These are phyloP conservation scores for Sonneratia alba DNA, from an alignment of 345 rosid genomes.

Conservation along the genomic window DNA sequence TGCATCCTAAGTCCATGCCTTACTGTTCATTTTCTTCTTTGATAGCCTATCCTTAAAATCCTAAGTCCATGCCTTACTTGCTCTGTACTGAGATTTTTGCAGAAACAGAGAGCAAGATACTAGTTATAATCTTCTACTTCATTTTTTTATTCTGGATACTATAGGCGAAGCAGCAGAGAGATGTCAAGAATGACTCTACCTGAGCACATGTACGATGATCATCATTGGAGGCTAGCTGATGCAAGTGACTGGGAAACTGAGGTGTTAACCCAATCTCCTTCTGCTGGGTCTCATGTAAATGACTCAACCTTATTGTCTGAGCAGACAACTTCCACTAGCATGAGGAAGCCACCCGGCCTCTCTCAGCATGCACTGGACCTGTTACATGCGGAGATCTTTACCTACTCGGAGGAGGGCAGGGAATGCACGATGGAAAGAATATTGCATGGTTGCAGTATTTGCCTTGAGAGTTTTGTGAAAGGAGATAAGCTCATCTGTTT, in stretches of 20 bases:
- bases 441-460: slow-evolving; percentile 58
- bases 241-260: slow-evolving; percentile 35
- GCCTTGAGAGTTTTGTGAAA: slow-evolving; percentile 66
- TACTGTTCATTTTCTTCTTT: not conserved
- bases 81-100: not conserved
- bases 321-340: slow-evolving; percentile 17
- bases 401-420: slow-evolving; percentile 9
- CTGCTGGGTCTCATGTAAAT: slow-evolving; percentile 15
- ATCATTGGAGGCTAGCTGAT: slow-evolving; percentile 36
- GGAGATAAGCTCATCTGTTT: slow-evolving; percentile 50
- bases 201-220: slow-evolving; percentile 24
- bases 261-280: slow-evolving; percentile 12
- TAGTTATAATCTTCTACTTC: not conserved
- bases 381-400: slow-evolving; percentile 17
- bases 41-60: not conserved
- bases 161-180: slow-evolving; percentile 33
- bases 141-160: slow-evolving; percentile 2
- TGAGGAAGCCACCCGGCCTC: slow-evolving; percentile 75
- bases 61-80: no score
- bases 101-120: not conserved
- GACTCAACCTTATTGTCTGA: slow-evolving; percentile 23
- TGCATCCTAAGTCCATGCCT: not conserved
- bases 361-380: slow-evolving; percentile 39
- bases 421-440: slow-evolving; percentile 17
- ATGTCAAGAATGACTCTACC: slow-evolving; percentile 11